Evolutionary conservation across 768 basidiomycete genomes (phyloP).

Genomic region (Pholiota conissans): DNA sequence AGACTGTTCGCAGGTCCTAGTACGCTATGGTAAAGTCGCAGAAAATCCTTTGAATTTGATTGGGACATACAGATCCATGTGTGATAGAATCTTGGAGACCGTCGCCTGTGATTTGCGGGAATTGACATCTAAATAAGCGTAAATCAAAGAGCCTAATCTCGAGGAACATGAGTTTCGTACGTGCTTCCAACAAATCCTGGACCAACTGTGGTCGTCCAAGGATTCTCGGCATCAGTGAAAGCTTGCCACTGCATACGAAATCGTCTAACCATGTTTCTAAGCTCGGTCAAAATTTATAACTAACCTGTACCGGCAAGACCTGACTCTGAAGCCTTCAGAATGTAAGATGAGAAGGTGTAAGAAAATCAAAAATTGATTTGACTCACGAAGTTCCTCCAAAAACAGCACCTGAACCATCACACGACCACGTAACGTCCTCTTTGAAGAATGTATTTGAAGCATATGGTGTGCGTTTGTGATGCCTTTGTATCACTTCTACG

Average conservation of each 20-base stretch:
- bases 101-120: constrained; percentile 47
- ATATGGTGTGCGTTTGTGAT: constrained; percentile 56
- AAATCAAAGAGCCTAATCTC: background rate
- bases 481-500: constrained; percentile 52
- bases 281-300: background rate
- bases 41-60: background rate
- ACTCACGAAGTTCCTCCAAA: constrained; percentile 30
- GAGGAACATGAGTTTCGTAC: constrained; percentile 23
- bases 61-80: constrained; percentile 38
- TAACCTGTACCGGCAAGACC: constrained; percentile 35
- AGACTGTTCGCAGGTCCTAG: constrained; percentile 45
- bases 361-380: background rate
- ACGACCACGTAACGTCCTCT: constrained; percentile 46
- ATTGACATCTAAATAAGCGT: constrained; percentile 38
- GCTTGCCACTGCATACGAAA: constrained; percentile 41
- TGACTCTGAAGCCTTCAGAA: constrained; percentile 23
- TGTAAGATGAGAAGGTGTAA: background rate
- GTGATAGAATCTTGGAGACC: constrained; percentile 44
- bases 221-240: constrained; percentile 35
- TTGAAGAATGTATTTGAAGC: constrained; percentile 50
- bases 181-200: constrained; percentile 45
- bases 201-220: constrained; percentile 40
- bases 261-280: background rate
- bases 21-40: background rate
- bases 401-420: constrained; percentile 40